Evolutionary conservation across 768 basidiomycete genomes (phyloP).

Genomic region (Pleurotus tuoliensis): DNA sequence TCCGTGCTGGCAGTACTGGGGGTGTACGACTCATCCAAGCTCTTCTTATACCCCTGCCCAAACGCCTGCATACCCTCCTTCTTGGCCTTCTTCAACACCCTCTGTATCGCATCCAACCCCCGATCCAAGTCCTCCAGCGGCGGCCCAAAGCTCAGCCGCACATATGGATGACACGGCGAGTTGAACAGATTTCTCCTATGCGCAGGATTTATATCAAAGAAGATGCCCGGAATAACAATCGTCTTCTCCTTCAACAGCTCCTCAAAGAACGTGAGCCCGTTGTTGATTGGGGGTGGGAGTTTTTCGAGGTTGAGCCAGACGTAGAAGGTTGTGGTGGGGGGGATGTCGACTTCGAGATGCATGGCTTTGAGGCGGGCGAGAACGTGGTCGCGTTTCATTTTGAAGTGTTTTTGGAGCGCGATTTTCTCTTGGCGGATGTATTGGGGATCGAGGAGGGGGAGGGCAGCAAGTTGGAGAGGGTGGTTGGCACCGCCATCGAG

Average conservation of each 20-base stretch:
- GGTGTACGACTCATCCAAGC: conserved; percentile 1
- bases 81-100: conserved; percentile 68
- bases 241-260: conserved; percentile 88
- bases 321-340: conserved; percentile 86
- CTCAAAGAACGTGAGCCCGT: conserved; percentile 94
- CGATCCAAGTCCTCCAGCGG: conserved; percentile 70
- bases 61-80: conserved; percentile 56
- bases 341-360: conserved; percentile 71
- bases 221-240: conserved; percentile 88
- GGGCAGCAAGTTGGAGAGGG: conserved; percentile 85
- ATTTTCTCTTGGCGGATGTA: conserved; percentile 70
- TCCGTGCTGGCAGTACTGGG: conserved; percentile 1
- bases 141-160: conserved; percentile 84
- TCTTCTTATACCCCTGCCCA: conserved; percentile 54
- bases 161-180: conserved; percentile 87
- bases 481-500: conserved; percentile 94
- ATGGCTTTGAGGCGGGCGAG: conserved; percentile 76
- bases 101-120: conserved; percentile 84
- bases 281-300: conserved; percentile 80
- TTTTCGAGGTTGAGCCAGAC: conserved; percentile 87
- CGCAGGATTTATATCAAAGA: conserved; percentile 80
- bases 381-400: conserved; percentile 86
- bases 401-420: conserved; percentile 88
- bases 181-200: conserved; percentile 87
- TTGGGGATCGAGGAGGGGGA: conserved; percentile 73